A percentile compares a stretch with the other conserved stretches of the same genome.
These are phyloP conservation scores for Aspergillus carbonarius DNA, from an alignment of 2,329 filamentous ascomycete species.

Conservation along the genomic window DNA sequence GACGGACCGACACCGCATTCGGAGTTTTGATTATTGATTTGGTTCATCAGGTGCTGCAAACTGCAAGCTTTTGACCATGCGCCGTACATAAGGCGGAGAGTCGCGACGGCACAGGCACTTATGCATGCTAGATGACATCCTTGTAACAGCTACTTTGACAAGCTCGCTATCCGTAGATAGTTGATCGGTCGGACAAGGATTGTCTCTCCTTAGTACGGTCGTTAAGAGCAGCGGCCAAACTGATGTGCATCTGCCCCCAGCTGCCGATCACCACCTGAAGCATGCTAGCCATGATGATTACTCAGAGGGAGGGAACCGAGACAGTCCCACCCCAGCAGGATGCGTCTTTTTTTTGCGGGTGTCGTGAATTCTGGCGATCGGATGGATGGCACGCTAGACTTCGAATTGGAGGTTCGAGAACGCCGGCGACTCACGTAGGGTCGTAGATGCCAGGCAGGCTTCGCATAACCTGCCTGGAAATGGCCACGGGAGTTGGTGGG, in stretches of 20 bases:
- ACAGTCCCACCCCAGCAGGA: not conserved
- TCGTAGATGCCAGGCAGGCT: not conserved
- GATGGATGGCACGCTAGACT: not conserved
- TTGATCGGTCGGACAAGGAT: conserved; percentile 5
- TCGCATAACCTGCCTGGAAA: not conserved
- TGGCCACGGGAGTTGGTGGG: not conserved
- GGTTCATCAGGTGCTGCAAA: not conserved
- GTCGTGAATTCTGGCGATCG: not conserved
- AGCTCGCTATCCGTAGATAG: not conserved
- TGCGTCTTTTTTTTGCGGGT: not conserved
- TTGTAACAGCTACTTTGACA: not conserved
- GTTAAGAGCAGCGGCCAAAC: conserved; percentile 5
- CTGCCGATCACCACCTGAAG: conserved; percentile 22
- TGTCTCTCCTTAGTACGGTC: conserved; percentile 7
- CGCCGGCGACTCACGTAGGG: not conserved
- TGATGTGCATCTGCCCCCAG: conserved; percentile 22
- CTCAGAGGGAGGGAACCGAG: not conserved
- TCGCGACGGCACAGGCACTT: not conserved
- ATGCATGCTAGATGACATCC: not conserved
- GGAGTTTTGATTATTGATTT: not conserved
- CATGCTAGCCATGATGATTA: conserved; percentile 10
- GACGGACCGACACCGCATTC: not conserved
- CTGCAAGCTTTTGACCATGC: not conserved
- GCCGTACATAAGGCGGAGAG: not conserved
- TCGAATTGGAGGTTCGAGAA: not conserved